Conservation (phyloP, 1,284 basidiomycete species). For the Ceratobasidium sp. region DNA sequence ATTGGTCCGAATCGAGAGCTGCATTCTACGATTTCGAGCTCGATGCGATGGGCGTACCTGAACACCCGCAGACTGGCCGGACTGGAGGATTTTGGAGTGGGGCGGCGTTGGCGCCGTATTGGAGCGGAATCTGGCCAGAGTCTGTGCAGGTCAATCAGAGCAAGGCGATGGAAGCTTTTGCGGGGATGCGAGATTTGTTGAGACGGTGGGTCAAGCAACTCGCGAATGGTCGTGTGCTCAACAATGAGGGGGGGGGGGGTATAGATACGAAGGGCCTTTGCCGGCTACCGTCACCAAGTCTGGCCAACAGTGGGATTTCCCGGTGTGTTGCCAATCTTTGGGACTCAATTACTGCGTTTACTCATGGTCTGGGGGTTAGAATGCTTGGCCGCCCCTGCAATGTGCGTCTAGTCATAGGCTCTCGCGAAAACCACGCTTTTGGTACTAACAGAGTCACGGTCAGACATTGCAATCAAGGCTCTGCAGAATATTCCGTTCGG, state of each 20-base stretch:
- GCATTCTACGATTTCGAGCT: slow-evolving; percentile 89
- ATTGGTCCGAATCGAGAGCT: slow-evolving; percentile 83
- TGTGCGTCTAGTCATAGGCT: slow-evolving; percentile 50
- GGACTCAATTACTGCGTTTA: slow-evolving; percentile 50
- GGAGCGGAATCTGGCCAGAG: slow-evolving; percentile 86
- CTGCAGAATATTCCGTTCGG: slow-evolving; percentile 77
- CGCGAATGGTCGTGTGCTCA: not conserved
- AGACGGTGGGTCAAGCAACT: slow-evolving; percentile 51
- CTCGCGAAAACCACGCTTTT: not conserved
- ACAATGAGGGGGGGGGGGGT: no score
- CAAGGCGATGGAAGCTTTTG: slow-evolving; percentile 79
- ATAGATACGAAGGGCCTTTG: slow-evolving; percentile 84
- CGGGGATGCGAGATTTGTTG: slow-evolving; percentile 78
- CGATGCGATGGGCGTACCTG: slow-evolving; percentile 57
- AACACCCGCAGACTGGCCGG: slow-evolving; percentile 64
- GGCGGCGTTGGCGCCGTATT: slow-evolving; percentile 86
- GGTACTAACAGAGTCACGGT: no score
- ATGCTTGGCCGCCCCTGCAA: slow-evolving; percentile 83
- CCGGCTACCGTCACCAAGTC: slow-evolving; percentile 79
- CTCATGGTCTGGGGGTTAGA: slow-evolving; percentile 44
- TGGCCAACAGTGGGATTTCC: slow-evolving; percentile 80
- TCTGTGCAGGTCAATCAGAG: slow-evolving; percentile 67
- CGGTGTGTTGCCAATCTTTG: slow-evolving; percentile 13
- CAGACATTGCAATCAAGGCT: slow-evolving; percentile 78
- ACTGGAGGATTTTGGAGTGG: slow-evolving; percentile 67